Evolutionary conservation across 805 yeast species (phyloP).

Genomic region (Candida xyloterini): DNA sequence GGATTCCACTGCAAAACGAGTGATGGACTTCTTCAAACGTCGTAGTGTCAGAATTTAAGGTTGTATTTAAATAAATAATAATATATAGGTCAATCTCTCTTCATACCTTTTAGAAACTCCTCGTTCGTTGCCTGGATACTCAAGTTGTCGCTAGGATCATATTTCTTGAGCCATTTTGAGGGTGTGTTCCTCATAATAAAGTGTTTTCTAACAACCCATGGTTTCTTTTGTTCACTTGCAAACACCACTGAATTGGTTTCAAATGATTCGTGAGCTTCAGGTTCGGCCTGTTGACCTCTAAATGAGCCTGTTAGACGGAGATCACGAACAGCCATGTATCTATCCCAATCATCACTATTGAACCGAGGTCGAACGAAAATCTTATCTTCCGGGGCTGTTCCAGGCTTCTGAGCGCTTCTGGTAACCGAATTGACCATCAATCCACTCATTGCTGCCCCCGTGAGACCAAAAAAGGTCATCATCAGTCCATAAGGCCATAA

Average conservation of each 20-base stretch:
- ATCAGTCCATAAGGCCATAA: slow-evolving; percentile 59
- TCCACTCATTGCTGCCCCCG: slow-evolving; percentile 48
- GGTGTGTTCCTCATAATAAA: slow-evolving; percentile 40
- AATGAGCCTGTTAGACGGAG: slow-evolving; percentile 69
- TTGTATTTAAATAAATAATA: slow-evolving; percentile 4
- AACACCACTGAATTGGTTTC: slow-evolving; percentile 57
- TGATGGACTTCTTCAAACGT: slow-evolving; percentile 75
- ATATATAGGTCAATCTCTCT: slow-evolving; percentile 19
- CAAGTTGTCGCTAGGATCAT: slow-evolving; percentile 31
- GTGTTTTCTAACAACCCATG: slow-evolving; percentile 39
- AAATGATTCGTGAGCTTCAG: slow-evolving; percentile 74
- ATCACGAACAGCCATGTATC: slow-evolving; percentile 66
- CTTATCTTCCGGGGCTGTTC: slow-evolving; percentile 36
- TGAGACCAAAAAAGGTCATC: slow-evolving; percentile 46
- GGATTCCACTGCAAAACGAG: slow-evolving; percentile 74
- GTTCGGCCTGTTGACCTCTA: slow-evolving; percentile 64
- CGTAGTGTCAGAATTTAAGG: slow-evolving; percentile 43
- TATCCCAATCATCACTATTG: slow-evolving; percentile 53
- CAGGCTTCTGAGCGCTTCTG: slow-evolving; percentile 34
- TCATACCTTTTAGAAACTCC: slow-evolving; percentile 36
- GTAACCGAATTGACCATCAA: slow-evolving; percentile 31
- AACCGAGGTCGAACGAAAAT: slow-evolving; percentile 53
- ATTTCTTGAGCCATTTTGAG: slow-evolving; percentile 35
- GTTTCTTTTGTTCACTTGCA: slow-evolving; percentile 31
- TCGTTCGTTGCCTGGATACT: slow-evolving; percentile 35